Evolutionary conservation across 495 filamentous ascomycete genomes (phyloP), one percentile per base, ranked within the genome.

Genomic region (Penicillium malachiteum): DNA sequence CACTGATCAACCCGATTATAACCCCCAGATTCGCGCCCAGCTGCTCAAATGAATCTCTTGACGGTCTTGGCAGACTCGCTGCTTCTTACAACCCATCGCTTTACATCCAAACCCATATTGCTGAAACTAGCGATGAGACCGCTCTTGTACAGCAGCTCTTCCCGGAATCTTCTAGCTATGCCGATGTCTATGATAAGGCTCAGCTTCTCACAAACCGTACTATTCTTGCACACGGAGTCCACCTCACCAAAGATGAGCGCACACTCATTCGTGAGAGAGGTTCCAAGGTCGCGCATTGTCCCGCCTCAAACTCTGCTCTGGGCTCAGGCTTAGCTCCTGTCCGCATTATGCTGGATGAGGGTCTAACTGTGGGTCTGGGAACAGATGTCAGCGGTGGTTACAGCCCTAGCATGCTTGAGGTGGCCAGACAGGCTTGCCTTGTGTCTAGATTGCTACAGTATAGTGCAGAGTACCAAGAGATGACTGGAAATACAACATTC

Each of bases 341-440:
- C 0, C 76, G 92, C 14, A 73, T 76, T 59, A 66, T 96, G 52
- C 71, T 96, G n/a, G 80, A 91, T 18, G 78, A 77, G 37, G 91
- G 91, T 0, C 74, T 98, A 40, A 81, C 78, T 0, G 84, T 95
- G 5, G 94, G 94, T 0, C 71, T 98, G 0, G 94, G 94, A 0
- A 97, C 92, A 0, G 94, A 98, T 68, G 81, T 96, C 10, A 87
- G 82, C 59, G 94, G 93, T 10, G 94, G 94, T 9, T 97, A 91
- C 61, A 87, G 81, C 38, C 75, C 86, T 5, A 87, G 82, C 62
- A 80, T 97, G 13, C 78, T 97, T 0, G 88, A 91, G 55, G 85
- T 87, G n/a, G 86, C 83, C 38, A 71, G 91, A 21, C 88, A 92
- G 62, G 90, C 92, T 2, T 81, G 82, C 43, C 72, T 95, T 32